These are phyloP conservation scores for Puccinia brachypodii DNA, from an alignment of 1,284 basidiomycete species.

Conservation along the genomic window DNA sequence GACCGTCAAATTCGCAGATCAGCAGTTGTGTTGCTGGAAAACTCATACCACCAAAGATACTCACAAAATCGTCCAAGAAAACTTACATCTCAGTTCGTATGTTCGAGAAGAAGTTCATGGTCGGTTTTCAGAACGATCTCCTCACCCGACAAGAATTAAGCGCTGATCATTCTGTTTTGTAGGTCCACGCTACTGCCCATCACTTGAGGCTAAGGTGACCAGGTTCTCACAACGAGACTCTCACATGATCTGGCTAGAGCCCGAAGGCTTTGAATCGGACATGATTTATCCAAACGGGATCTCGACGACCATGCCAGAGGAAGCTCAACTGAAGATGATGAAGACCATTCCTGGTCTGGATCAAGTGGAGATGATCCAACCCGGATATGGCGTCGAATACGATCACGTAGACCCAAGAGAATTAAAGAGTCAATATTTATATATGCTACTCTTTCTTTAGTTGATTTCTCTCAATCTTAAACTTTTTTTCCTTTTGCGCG, in stretches of 20 bases:
- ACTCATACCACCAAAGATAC: conserved; percentile 73
- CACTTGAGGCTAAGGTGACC: conserved; percentile 79
- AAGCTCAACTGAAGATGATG: conserved; percentile 75
- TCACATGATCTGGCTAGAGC: conserved; percentile 84
- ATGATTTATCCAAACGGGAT: conserved; percentile 86
- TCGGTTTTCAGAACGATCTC: conserved; percentile 53
- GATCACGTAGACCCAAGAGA: conserved; percentile 86
- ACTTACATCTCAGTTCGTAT: conserved; percentile 74
- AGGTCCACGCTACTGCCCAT: conserved; percentile 88
- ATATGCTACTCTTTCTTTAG: conserved; percentile 53
- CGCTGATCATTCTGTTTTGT: neutral
- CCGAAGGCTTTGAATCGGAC: conserved; percentile 82
- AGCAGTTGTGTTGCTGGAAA: conserved; percentile 72
- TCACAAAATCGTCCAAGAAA: conserved; percentile 71
- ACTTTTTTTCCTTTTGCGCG: neutral
- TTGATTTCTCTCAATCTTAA: neutral
- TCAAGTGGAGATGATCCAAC: conserved; percentile 73
- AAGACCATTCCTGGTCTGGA: conserved; percentile 79
- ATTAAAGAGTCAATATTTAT: conserved; percentile 62
- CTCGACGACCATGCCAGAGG: conserved; percentile 80
- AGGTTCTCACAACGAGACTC: conserved; percentile 71
- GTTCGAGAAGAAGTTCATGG: conserved; percentile 83
- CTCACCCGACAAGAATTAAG: neutral
- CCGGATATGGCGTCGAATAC: conserved; percentile 90
- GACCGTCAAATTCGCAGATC: conserved; percentile 61